Evolutionary conservation across 371 early-diverging fungal genomes (phyloP).

Genomic region (Rhizopus stolonifer): DNA sequence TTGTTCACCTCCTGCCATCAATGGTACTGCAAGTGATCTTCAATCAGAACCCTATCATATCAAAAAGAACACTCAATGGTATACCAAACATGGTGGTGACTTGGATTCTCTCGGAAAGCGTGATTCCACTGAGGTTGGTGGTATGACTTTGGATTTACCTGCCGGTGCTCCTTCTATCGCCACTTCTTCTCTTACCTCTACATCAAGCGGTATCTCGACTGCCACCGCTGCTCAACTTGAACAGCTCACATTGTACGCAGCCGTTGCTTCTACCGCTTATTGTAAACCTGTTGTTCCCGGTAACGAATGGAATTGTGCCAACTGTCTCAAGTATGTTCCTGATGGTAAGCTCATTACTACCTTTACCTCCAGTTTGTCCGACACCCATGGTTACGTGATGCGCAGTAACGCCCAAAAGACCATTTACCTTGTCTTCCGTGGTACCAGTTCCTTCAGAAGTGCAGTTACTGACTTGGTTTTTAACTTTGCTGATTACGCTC

Average conservation of each 20-base stretch:
- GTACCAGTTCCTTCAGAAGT: slow-evolving; percentile 21
- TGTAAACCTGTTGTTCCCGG: slow-evolving; percentile 17
- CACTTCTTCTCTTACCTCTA: neutral
- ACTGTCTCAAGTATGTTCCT: slow-evolving; percentile 18
- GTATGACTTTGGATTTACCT: slow-evolving; percentile 16
- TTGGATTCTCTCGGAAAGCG: slow-evolving; percentile 1
- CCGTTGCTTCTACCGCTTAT: slow-evolving; percentile 22
- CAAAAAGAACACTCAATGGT: slow-evolving; percentile 11
- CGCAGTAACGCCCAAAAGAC: slow-evolving; percentile 16
- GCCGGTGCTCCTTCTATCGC: slow-evolving; percentile 5
- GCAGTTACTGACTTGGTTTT: slow-evolving; percentile 14
- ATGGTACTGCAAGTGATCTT: neutral
- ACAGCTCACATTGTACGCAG: slow-evolving; percentile 8
- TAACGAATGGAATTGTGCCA: slow-evolving; percentile 19
- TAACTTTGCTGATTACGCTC: slow-evolving; percentile 8
- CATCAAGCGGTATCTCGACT: neutral
- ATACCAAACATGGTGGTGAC: slow-evolving; percentile 1
- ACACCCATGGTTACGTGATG: slow-evolving; percentile 24
- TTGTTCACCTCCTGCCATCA: neutral
- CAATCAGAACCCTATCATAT: slow-evolving; percentile 4
- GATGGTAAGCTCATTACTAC: slow-evolving; percentile 22
- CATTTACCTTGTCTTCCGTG: slow-evolving; percentile 27
- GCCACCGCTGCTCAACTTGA: slow-evolving; percentile 8
- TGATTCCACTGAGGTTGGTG: slow-evolving; percentile 4
- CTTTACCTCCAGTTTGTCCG: slow-evolving; percentile 14